These are phyloP conservation scores for Bretschneidera sinensis DNA, from an alignment of 345 rosid species.

Conservation along the genomic window DNA sequence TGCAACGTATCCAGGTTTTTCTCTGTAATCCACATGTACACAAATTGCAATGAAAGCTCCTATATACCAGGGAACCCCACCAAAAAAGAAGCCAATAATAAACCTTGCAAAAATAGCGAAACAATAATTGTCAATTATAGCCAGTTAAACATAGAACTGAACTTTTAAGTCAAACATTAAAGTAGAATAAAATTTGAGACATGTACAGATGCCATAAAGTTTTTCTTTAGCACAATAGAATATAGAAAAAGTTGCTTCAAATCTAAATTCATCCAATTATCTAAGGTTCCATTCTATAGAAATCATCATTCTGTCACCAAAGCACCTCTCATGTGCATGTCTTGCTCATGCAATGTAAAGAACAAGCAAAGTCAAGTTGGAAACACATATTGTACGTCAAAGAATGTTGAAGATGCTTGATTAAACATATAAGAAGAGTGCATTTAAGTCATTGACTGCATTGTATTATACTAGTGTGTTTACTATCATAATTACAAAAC, in stretches of 20 bases:
- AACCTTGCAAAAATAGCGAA: constrained; percentile 43
- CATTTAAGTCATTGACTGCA: no score
- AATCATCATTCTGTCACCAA: neutral
- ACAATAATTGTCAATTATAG: neutral
- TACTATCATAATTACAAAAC: no score
- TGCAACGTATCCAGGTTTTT: constrained; percentile 83
- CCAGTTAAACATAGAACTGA: neutral
- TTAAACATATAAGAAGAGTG: no score
- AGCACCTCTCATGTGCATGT: neutral
- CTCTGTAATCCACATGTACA: constrained; percentile 56
- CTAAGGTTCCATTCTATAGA: neutral
- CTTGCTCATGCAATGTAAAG: neutral
- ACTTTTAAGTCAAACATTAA: neutral
- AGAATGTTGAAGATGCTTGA: no score
- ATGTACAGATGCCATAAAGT: neutral
- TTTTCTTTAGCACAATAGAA: neutral
- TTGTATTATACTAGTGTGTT: no score
- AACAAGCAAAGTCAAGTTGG: neutral
- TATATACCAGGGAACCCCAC: constrained; percentile 82
- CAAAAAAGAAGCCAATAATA: constrained; percentile 72
- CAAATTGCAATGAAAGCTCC: constrained; percentile 60
- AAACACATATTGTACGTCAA: neutral
- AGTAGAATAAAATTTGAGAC: neutral
- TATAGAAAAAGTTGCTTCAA: neutral
- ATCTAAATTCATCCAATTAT: neutral